Percentiles rank a stretch among this genome's conserved stretches.
Evolutionary conservation across 1,139 yeast genomes (phyloP).

Genomic region (Petasospora rhodanensis): DNA sequence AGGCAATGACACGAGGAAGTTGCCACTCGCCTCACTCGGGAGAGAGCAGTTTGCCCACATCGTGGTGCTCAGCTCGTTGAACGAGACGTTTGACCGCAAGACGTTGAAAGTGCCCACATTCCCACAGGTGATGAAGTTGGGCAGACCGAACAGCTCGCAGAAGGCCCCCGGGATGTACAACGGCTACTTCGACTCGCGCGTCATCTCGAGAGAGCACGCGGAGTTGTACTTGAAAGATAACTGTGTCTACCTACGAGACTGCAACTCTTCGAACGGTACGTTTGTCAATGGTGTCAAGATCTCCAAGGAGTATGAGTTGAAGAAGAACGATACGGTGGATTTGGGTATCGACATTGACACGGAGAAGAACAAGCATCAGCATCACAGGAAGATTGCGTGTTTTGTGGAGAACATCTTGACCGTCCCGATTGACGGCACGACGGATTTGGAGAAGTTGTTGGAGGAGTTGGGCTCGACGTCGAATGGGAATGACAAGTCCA

Average conservation of each 20-base stretch:
- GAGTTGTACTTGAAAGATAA: constrained; percentile 69
- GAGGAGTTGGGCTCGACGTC: constrained; percentile 12
- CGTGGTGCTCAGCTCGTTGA: constrained; percentile 67
- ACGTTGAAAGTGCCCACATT: constrained; percentile 71
- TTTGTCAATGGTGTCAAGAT: constrained; percentile 76
- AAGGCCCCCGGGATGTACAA: constrained; percentile 74
- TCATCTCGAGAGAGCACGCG: constrained; percentile 90
- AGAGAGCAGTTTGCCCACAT: constrained; percentile 36
- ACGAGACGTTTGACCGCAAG: constrained; percentile 79
- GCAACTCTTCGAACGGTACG: constrained; percentile 92
- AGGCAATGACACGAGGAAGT: too few relatives aligned
- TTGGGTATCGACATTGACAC: constrained; percentile 90
- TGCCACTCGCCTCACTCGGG: too few relatives aligned
- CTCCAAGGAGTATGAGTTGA: constrained; percentile 56
- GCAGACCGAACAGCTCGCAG: constrained; percentile 76
- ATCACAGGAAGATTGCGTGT: constrained; percentile 81
- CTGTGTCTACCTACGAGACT: constrained; percentile 71
- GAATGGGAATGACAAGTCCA: too few relatives aligned
- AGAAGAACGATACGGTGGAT: constrained; percentile 75
- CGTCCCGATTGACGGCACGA: constrained; percentile 35
- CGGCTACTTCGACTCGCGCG: constrained; percentile 93
- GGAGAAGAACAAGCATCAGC: constrained; percentile 43
- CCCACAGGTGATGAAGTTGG: constrained; percentile 83
- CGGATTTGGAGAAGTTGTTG: constrained; percentile 16
- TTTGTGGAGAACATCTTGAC: constrained; percentile 67